These are phyloP conservation scores for Fagus crenata DNA, from an alignment of 306 rosid genomes.

Conservation along the genomic window DNA sequence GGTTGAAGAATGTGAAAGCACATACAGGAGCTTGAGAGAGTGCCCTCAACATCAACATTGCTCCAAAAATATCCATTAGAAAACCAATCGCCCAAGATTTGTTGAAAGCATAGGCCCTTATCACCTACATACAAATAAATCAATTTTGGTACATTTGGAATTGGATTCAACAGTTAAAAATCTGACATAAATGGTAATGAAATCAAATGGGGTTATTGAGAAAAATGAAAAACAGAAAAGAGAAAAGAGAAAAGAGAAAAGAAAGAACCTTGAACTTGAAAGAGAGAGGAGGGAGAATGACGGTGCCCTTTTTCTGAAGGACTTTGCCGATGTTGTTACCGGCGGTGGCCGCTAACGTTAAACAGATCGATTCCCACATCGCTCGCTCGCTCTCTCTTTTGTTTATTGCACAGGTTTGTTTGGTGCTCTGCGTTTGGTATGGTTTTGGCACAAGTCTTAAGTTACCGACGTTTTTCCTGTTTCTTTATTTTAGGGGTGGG, in stretches of 20 bases:
- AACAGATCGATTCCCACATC: conserved; percentile 88
- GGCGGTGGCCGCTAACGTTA: conserved; percentile 93
- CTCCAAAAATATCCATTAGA: conserved; percentile 93
- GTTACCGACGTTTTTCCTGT: no score
- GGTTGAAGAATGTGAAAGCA: conserved; percentile 14
- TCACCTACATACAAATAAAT: conserved; percentile 54
- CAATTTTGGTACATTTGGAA: no score
- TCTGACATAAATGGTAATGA: no score
- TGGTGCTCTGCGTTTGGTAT: no score
- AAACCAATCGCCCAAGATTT: conserved; percentile 81
- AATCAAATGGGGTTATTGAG: no score
- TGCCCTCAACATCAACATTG: conserved; percentile 87
- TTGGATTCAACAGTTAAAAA: no score
- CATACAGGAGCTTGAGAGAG: conserved; percentile 94
- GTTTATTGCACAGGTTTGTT: no score
- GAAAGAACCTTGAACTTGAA: conserved; percentile 72
- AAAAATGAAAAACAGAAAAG: not conserved
- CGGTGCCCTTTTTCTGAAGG: conserved; percentile 92
- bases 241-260: not conserved
- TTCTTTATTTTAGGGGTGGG: no score
- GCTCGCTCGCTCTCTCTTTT: not conserved
- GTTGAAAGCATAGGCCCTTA: conserved; percentile 84
- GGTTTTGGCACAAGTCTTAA: no score
- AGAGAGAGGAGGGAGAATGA: conserved; percentile 94
- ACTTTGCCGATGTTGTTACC: conserved; percentile 96